Percentiles rank a stretch among this genome's conserved stretches.
Conservation (phyloP, 306 rosid genomes). For the Albizia julibrissin region DNA sequence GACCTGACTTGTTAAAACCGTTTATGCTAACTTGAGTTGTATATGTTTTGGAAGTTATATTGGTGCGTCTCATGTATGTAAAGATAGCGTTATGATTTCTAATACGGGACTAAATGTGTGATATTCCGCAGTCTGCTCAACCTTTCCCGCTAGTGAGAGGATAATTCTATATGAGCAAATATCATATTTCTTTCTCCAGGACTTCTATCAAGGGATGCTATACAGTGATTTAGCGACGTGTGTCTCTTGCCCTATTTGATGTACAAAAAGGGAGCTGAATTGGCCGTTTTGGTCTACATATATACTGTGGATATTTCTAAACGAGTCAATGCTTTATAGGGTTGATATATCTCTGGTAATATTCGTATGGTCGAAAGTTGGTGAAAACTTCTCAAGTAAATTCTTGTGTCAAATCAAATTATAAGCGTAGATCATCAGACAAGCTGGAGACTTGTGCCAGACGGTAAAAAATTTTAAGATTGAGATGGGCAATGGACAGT, state of each 20-base stretch:
- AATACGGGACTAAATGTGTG: conserved; percentile 32
- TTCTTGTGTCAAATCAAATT: neutral
- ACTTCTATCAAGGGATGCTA: neutral
- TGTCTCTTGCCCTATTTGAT: conserved; percentile 2
- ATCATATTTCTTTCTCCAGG: conserved; percentile 13
- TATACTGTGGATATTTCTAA: neutral
- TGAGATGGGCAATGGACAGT: neutral
- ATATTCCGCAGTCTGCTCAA: conserved; percentile 24
- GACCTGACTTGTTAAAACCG: conserved; percentile 53
- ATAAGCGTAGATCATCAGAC: neutral
- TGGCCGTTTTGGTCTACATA: neutral
- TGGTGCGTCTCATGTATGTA: conserved; percentile 52
- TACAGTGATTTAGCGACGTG: neutral
- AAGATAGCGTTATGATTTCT: conserved; percentile 45
- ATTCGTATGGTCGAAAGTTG: neutral
- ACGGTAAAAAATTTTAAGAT: neutral
- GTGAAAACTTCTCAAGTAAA: neutral
- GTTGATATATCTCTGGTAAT: neutral
- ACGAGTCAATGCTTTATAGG: neutral
- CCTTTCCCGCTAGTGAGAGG: neutral
- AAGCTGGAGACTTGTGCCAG: neutral
- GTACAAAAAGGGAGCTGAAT: conserved; percentile 3
- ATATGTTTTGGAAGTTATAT: conserved; percentile 74
- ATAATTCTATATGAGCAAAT: neutral
- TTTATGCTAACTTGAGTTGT: conserved; percentile 67